A percentile compares a stretch with the other conserved stretches of the same genome.
Conservation (phyloP, 2,329 filamentous ascomycete genomes). For the Colletotrichum zoysiae region DNA sequence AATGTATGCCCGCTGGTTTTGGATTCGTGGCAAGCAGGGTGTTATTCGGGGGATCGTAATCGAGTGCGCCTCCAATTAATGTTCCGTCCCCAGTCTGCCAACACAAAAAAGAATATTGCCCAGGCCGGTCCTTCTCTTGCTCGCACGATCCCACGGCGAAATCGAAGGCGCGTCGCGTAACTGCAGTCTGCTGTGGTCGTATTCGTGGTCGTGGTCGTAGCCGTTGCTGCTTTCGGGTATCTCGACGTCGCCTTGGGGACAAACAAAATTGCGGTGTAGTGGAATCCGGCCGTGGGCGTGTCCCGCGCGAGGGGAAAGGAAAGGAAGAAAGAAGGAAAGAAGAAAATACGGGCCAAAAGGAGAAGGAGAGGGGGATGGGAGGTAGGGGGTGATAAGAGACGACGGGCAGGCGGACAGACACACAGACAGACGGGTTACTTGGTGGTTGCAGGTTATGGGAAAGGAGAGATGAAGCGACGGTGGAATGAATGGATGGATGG, state of each 20-base stretch:
- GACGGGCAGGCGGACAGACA: not conserved
- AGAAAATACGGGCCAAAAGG: conserved; percentile 13
- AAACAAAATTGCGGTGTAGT: conserved; percentile 1
- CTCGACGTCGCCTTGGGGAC: not conserved
- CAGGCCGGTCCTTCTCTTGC: conserved; percentile 37
- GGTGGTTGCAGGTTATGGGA: not conserved
- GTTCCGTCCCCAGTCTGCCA: not conserved
- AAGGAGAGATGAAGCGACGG: conserved; percentile 4
- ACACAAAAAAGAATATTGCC: conserved; percentile 3
- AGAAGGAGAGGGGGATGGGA: not conserved
- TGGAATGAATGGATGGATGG: not conserved
- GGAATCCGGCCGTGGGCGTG: not conserved
- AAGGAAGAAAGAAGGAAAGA: not conserved
- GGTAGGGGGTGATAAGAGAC: not conserved
- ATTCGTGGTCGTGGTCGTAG: not conserved
- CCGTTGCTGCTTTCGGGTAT: conserved; percentile 4
- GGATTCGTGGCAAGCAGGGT: not conserved
- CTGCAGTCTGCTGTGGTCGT: conserved; percentile 9
- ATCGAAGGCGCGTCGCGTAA: conserved; percentile 15
- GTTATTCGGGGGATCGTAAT: not conserved
- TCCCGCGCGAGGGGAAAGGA: not conserved
- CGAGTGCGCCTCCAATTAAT: conserved; percentile 8
- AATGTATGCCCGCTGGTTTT: not conserved
- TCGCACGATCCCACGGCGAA: conserved; percentile 28
- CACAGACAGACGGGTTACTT: not conserved